Evolutionary conservation across 306 rosid genomes (phyloP), one percentile per base, ranked within the genome.

Genomic region (Pterocarpus santalinus): DNA sequence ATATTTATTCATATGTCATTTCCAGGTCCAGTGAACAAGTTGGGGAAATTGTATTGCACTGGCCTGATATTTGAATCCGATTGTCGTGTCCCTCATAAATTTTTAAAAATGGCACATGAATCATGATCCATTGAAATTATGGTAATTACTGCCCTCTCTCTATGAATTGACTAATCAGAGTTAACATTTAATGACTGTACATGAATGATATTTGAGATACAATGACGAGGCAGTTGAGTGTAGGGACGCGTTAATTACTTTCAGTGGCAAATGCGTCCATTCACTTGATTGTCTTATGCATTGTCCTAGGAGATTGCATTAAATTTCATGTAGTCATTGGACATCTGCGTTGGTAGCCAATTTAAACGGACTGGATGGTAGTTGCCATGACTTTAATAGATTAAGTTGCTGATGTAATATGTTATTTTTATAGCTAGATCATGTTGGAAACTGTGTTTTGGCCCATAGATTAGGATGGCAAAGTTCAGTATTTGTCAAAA

Each of bases 1-100:
- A 12, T 69, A 51, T 85, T 55, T 66, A 3, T 77, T 47, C 64
- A 13, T 9, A 32, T 60, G 13, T 65, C 22, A 61, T 68, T 51
- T 73, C 34, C 58, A 53, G 4, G 72, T n/a, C 32, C 13, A 4
- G 33, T 63, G 12, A 36, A 15, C 12, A 60, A 12, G 16, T 58
- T 41, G 43, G 4, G 39, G 35, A 73, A 38, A 16, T 57, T 22
- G 13, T 8, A 5, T 8, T 71, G 53, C 17, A 5, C 61, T 69
- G 5, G 28, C 60, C 12, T 69, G 58, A 47, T 47, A 7, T 14
- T 7, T 30, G 4, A 16, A 15, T 5, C 41, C 73, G 4, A 49
- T 32, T 30, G 3, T 30, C 13, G 75, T 49, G 14, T 49, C 44
- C 14, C 11, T 5, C 6, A 2, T 30, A 47, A 28, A 43, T 44